These are phyloP conservation scores for Tuber magnatum DNA, from an alignment of 495 filamentous ascomycete genomes.

Conservation along the genomic window DNA sequence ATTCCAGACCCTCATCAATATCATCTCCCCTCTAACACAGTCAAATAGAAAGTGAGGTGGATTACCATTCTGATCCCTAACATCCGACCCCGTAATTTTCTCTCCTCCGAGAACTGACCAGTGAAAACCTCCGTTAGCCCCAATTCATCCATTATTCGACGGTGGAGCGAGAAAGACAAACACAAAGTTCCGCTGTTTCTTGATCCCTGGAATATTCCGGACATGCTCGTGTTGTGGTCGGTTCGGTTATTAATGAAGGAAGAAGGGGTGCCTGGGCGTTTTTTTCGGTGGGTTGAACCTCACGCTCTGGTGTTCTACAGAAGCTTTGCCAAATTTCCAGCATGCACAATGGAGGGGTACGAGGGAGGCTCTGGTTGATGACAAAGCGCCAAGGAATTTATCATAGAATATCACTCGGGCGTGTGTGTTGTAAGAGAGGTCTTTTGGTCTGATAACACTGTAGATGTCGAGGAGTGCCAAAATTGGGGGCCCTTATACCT, in stretches of 20 bases:
- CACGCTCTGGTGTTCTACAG: background rate
- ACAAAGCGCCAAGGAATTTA: background rate
- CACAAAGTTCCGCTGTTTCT: constrained; percentile 80
- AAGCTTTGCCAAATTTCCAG: background rate
- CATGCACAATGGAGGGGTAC: background rate
- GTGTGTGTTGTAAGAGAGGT: too few relatives aligned
- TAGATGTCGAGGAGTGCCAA: too few relatives aligned
- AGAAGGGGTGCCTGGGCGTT: background rate
- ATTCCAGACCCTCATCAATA: constrained; percentile 15
- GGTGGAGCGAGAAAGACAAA: constrained; percentile 42
- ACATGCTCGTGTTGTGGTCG: constrained; percentile 50
- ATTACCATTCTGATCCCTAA: constrained; percentile 90
- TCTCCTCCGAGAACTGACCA: constrained; percentile 73
- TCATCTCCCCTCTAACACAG: background rate
- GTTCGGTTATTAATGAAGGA: background rate
- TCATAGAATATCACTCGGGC: background rate
- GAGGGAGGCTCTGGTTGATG: background rate
- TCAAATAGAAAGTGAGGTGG: constrained; percentile 11
- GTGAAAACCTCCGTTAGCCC: constrained; percentile 18
- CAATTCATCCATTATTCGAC: constrained; percentile 4
- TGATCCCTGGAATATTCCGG: constrained; percentile 81
- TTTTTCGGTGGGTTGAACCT: background rate
- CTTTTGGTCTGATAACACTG: too few relatives aligned
- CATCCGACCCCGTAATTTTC: constrained; percentile 92
- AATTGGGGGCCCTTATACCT: too few relatives aligned